Evolutionary conservation across 805 yeast genomes (phyloP).

Genomic region (Metschnikowia matae): DNA sequence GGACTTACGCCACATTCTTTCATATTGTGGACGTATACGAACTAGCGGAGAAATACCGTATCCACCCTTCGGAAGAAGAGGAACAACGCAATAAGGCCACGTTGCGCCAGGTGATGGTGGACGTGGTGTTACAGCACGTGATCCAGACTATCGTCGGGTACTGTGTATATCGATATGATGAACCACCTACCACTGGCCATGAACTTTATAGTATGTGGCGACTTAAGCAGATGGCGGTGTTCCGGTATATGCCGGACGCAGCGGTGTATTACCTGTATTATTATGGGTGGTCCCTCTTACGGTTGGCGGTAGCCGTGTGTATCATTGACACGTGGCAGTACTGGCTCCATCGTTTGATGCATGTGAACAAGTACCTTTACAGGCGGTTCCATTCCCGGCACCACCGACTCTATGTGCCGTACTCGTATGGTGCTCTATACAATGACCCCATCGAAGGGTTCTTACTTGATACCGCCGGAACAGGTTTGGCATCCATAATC

Average conservation of each 20-base stretch:
- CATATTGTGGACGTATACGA: conserved; percentile 70
- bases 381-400: conserved; percentile 87
- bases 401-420: conserved; percentile 91
- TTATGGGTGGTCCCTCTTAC: conserved; percentile 59
- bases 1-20: conserved; percentile 73
- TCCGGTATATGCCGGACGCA: conserved; percentile 44
- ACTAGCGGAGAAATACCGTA: conserved; percentile 77
- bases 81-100: conserved; percentile 70
- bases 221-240: conserved; percentile 34
- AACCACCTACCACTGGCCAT: conserved; percentile 47
- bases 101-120: conserved; percentile 63
- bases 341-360: conserved; percentile 86
- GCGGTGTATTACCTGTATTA: conserved; percentile 52
- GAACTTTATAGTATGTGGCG: conserved; percentile 48
- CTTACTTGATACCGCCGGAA: conserved; percentile 84
- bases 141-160: conserved; percentile 75
- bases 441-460: conserved; percentile 95
- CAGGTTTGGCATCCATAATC: conserved; percentile 72
- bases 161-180: conserved; percentile 53
- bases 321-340: conserved; percentile 96
- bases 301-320: conserved; percentile 58
- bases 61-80: conserved; percentile 90
- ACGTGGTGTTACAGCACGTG: conserved; percentile 80
- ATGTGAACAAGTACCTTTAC: conserved; percentile 70
- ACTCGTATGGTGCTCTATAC: conserved; percentile 93